Conservation (phyloP, 176 grass and related monocot genomes). For the Saccharum spontaneum region DNA sequence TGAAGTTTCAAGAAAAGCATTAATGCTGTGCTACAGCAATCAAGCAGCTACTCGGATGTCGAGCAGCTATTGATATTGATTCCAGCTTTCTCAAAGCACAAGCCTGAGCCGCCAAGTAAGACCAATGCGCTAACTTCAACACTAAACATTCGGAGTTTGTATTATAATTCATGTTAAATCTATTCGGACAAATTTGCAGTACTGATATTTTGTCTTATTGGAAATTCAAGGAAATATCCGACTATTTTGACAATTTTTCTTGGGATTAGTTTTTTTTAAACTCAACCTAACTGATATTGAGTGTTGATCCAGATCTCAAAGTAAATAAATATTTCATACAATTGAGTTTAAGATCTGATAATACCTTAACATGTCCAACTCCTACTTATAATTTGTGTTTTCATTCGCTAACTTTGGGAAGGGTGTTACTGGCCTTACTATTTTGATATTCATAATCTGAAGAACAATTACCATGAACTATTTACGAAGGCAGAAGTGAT, state of each 20-base stretch:
- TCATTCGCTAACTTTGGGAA: not conserved
- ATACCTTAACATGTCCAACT: not conserved
- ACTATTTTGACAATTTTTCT: not conserved
- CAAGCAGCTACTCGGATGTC: constrained; percentile 83
- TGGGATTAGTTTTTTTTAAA: not conserved
- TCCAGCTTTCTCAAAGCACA: constrained; percentile 76
- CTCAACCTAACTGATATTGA: not conserved
- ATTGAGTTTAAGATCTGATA: not conserved
- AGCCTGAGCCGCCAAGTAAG: constrained; percentile 88
- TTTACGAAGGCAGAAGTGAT: not conserved
- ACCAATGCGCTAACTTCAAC: not conserved
- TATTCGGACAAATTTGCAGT: constrained; percentile 5
- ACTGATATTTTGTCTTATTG: constrained; percentile 10
- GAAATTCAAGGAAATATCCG: constrained; percentile 5
- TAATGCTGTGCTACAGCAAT: constrained; percentile 93
- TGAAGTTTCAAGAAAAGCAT: constrained; percentile 50
- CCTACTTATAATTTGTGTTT: not conserved
- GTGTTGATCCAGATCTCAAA: constrained; percentile 17
- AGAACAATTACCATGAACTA: not conserved
- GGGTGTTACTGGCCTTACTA: not conserved
- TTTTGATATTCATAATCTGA: not conserved
- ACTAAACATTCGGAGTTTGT: not conserved
- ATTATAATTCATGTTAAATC: constrained; percentile 13
- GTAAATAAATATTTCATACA: constrained; percentile 11
- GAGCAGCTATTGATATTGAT: constrained; percentile 66